Percentiles rank a stretch among this genome's conserved stretches.
Conservation (phyloP, 805 yeast species). For the Wickerhamomyces bisporus region DNA sequence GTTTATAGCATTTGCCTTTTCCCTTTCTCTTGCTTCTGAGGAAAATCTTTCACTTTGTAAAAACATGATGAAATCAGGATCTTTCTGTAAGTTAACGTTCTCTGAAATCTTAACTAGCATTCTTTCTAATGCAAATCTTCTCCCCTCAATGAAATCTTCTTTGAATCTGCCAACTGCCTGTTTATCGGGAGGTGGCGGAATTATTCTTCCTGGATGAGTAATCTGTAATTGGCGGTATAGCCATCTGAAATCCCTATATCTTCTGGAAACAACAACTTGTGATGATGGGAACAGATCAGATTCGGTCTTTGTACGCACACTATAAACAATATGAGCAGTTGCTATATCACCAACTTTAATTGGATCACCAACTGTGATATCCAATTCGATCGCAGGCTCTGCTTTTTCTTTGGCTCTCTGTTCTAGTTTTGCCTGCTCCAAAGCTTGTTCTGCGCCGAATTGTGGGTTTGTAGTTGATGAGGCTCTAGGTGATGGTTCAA, state of each 20-base stretch:
- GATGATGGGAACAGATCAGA: conserved; percentile 26
- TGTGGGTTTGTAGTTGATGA: background rate
- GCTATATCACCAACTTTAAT: conserved; percentile 87
- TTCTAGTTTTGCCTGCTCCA: conserved; percentile 9
- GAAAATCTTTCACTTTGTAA: conserved; percentile 68
- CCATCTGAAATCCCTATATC: conserved; percentile 94
- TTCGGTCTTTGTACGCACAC: conserved; percentile 57
- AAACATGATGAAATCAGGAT: conserved; percentile 74
- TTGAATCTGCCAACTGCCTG: conserved; percentile 90
- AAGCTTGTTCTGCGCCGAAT: conserved; percentile 9
- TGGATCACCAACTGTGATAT: conserved; percentile 83
- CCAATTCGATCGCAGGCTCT: conserved; percentile 32
- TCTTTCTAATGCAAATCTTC: conserved; percentile 77
- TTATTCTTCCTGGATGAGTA: conserved; percentile 83
- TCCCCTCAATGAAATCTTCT: conserved; percentile 80
- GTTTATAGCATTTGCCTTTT: conserved; percentile 49
- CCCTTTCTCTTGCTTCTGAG: conserved; percentile 63
- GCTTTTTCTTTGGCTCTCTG: conserved; percentile 2
- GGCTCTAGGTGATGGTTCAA: conserved; percentile 4
- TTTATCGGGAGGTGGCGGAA: conserved; percentile 96
- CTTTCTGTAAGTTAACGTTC: conserved; percentile 54
- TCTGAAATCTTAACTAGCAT: conserved; percentile 75
- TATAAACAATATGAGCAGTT: conserved; percentile 82
- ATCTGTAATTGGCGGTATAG: conserved; percentile 80
- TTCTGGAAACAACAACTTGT: conserved; percentile 62